Evolutionary conservation across 495 filamentous ascomycete genomes (phyloP).

Genomic region (Geopyxis carbonaria): DNA sequence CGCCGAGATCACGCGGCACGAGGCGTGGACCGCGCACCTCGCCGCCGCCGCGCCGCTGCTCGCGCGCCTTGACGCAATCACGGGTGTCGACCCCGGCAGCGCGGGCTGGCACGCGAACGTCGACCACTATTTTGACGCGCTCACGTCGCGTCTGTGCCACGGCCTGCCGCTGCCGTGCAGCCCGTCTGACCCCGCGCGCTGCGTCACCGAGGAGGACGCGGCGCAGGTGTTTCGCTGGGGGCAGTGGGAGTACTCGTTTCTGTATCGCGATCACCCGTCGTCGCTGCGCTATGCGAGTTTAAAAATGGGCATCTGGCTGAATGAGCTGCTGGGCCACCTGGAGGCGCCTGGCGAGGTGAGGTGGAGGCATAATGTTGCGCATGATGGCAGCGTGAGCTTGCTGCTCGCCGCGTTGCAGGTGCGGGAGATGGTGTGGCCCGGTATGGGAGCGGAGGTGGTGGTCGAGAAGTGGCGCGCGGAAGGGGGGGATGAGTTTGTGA

Average conservation of each 20-base stretch:
- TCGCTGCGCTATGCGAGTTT: conserved; percentile 39
- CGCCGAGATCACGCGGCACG: conserved; percentile 31
- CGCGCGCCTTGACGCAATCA: conserved; percentile 38
- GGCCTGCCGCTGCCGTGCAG: conserved; percentile 44
- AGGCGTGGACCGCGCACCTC: conserved; percentile 43
- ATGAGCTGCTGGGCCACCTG: conserved; percentile 44
- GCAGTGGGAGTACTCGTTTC: conserved; percentile 51
- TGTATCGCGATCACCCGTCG: conserved; percentile 40
- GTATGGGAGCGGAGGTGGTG: conserved; percentile 51
- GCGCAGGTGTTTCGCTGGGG: conserved; percentile 49
- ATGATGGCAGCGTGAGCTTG: conserved; percentile 47
- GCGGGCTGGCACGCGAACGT: conserved; percentile 42
- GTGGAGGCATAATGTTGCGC: conserved; percentile 51
- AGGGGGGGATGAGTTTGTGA: conserved; percentile 24
- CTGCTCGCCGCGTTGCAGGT: conserved; percentile 48
- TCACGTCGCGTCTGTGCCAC: conserved; percentile 52
- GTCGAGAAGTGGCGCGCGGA: conserved; percentile 35
- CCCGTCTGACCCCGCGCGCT: conserved; percentile 31
- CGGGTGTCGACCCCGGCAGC: conserved; percentile 37
- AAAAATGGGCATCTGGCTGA: conserved; percentile 45
- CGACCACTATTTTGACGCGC: conserved; percentile 61
- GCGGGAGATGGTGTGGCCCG: conserved; percentile 56
- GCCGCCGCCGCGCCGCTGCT: conserved; percentile 35
- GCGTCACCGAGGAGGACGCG: conserved; percentile 38
- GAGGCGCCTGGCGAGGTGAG: conserved; percentile 30